Evolutionary conservation across 345 rosid genomes (phyloP).

Genomic region (Salix caprea): DNA sequence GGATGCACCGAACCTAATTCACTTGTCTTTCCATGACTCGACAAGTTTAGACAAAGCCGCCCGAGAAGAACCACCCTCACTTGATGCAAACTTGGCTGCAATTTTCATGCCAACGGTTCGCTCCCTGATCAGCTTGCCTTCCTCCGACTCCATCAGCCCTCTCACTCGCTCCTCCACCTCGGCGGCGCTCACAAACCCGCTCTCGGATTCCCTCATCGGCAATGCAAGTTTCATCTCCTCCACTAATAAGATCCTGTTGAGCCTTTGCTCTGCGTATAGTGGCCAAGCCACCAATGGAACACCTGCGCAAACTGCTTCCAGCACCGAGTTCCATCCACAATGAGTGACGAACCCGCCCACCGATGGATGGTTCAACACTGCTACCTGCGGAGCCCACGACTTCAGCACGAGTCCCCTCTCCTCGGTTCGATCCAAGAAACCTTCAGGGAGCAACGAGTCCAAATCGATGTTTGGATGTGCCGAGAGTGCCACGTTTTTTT

Average conservation of each 20-base stretch:
- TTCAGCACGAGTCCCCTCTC: conserved; percentile 45
- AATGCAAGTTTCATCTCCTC: conserved; percentile 51
- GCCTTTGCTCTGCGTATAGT: conserved; percentile 40
- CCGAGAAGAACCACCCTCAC: conserved; percentile 19
- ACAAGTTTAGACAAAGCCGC: conserved; percentile 14
- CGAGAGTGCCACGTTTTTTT: conserved; percentile 2
- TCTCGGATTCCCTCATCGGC: conserved; percentile 34
- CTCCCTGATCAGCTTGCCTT: conserved; percentile 14
- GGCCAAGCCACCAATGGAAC: conserved; percentile 53
- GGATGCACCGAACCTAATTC: too few relatives aligned
- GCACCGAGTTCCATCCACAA: conserved; percentile 65
- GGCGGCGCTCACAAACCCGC: conserved; percentile 28
- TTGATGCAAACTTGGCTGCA: conserved; percentile 10
- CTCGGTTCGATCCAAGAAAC: conserved; percentile 31
- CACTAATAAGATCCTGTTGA: conserved; percentile 37
- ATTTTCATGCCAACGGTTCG: conserved; percentile 10
- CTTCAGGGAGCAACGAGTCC: conserved; percentile 28
- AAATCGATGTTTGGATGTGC: conserved; percentile 12
- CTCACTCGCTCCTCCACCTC: conserved; percentile 34
- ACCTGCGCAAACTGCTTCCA: conserved; percentile 50
- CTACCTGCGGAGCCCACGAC: conserved; percentile 61
- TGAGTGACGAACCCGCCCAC: conserved; percentile 62
- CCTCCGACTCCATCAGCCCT: conserved; percentile 31
- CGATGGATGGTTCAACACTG: conserved; percentile 39
- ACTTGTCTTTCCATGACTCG: conserved; percentile 4